These are phyloP conservation scores for Picea abies DNA, from an alignment of 83 land plant species.

Conservation along the genomic window DNA sequence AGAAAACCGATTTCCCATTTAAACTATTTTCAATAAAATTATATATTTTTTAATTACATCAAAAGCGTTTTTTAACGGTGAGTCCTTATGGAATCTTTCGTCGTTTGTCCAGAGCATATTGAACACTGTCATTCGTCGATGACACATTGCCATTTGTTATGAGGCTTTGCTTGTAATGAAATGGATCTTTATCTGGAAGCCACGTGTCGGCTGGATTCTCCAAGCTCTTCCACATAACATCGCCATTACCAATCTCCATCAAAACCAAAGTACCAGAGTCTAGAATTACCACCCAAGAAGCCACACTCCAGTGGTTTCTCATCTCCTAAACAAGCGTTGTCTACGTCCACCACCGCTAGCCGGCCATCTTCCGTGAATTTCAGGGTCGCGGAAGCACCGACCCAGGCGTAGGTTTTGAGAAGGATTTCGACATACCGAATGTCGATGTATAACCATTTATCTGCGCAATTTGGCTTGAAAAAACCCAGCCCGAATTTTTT, in stretches of 20 bases:
- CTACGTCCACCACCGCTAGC: neutral
- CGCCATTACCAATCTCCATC: neutral
- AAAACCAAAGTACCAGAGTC: slow-evolving; percentile 27
- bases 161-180: too few relatives aligned
- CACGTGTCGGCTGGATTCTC: slow-evolving; percentile 23
- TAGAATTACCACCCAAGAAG: slow-evolving; percentile 7
- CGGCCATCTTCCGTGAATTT: neutral
- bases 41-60: too few relatives aligned
- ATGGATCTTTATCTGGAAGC: slow-evolving; percentile 33
- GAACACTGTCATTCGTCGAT: too few relatives aligned
- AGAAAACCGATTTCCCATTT: too few relatives aligned
- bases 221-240: slow-evolving; percentile 27
- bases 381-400: neutral
- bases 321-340: neutral
- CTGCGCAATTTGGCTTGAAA: slow-evolving; percentile 4
- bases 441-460: slow-evolving; percentile 9
- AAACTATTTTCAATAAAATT: too few relatives aligned
- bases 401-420: slow-evolving; percentile 15
- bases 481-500: slow-evolving; percentile 22
- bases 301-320: neutral
- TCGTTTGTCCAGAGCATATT: too few relatives aligned
- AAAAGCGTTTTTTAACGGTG: too few relatives aligned
- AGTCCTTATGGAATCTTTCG: too few relatives aligned
- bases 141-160: too few relatives aligned
- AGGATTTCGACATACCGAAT: slow-evolving; percentile 24